phyloP scores from a whole-genome alignment of 768 basidiomycete genomes.

The Leccinum obscurum region DNA sequence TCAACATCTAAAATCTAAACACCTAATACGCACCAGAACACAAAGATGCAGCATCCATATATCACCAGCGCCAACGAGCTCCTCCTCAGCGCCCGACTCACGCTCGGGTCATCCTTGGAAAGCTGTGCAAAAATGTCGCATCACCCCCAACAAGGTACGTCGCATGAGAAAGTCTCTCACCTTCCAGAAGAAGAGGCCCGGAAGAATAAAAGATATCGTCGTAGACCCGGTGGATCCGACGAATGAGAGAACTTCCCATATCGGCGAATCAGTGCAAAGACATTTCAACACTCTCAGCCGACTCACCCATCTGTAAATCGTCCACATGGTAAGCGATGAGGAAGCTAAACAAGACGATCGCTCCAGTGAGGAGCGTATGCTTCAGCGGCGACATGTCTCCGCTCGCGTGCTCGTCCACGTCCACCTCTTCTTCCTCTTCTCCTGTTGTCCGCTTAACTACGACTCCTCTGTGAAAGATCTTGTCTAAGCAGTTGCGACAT shows the following conservation, averaged over 20 bases:
- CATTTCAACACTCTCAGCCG: not conserved
- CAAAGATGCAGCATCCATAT: slow-evolving; percentile 79
- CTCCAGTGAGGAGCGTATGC: slow-evolving; percentile 67
- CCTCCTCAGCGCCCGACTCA: slow-evolving; percentile 52
- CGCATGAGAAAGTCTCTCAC: slow-evolving; percentile 39
- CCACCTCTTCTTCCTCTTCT: slow-evolving; percentile 49
- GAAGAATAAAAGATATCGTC: slow-evolving; percentile 95
- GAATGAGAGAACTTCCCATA: slow-evolving; percentile 79
- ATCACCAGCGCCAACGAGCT: slow-evolving; percentile 64
- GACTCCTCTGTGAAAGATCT: slow-evolving; percentile 64
- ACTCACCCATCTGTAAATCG: slow-evolving; percentile 73
- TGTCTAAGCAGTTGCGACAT: slow-evolving; percentile 88
- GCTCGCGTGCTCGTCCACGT: slow-evolving; percentile 54
- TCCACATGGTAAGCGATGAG: slow-evolving; percentile 76
- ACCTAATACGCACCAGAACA: slow-evolving; percentile 75
- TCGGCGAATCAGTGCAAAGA: slow-evolving; percentile 15
- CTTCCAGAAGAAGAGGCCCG: slow-evolving; percentile 93
- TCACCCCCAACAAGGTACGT: not conserved
- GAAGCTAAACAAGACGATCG: slow-evolving; percentile 65
- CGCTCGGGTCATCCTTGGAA: slow-evolving; percentile 62
- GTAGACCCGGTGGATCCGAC: slow-evolving; percentile 97
- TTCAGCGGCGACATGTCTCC: slow-evolving; percentile 67
- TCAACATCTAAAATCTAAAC: not conserved
- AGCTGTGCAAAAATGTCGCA: slow-evolving; percentile 44
- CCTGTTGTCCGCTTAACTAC: slow-evolving; percentile 39